Evolutionary conservation across 192 early-diverging fungal genomes (phyloP).

Genomic region (Glomus cerebriforme): DNA sequence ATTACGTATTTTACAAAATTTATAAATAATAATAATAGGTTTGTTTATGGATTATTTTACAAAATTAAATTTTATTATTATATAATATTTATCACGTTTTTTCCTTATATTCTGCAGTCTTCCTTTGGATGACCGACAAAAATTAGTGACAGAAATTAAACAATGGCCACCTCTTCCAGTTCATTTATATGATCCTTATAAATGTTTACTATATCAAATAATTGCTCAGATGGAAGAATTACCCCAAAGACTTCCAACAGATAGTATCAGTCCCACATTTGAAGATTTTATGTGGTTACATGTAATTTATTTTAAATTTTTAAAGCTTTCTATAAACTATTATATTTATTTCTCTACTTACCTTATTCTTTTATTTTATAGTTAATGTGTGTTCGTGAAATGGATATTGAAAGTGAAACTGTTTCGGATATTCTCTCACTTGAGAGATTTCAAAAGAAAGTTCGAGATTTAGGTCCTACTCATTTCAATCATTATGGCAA

Average conservation of each 20-base stretch:
- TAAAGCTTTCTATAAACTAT: conserved; percentile 1
- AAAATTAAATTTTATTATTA: background rate
- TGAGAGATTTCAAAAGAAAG: conserved; percentile 62
- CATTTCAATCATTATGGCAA: conserved; percentile 72
- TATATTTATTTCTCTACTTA: background rate
- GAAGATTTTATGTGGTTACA: conserved; percentile 97
- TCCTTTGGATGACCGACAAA: conserved; percentile 51
- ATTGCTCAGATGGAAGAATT: conserved; percentile 80
- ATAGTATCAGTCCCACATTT: conserved; percentile 68
- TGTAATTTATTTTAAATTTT: conserved; percentile 39
- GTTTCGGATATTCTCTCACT: conserved; percentile 52
- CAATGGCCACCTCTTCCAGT: conserved; percentile 45
- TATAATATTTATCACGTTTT: background rate
- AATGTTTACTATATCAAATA: conserved; percentile 85
- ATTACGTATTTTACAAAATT: conserved; percentile 72
- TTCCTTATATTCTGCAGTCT: conserved; percentile 33
- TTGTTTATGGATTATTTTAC: background rate
- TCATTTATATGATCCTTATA: conserved; percentile 83
- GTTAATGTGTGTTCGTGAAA: conserved; percentile 5
- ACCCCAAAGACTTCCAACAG: conserved; percentile 60
- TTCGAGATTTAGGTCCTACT: conserved; percentile 67
- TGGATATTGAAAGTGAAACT: background rate
- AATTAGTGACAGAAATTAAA: conserved; percentile 62
- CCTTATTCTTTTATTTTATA: background rate
- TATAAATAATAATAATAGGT: conserved; percentile 45